phyloP scores from a whole-genome alignment of 306 rosid genomes.

The Prosopis cineraria region DNA sequence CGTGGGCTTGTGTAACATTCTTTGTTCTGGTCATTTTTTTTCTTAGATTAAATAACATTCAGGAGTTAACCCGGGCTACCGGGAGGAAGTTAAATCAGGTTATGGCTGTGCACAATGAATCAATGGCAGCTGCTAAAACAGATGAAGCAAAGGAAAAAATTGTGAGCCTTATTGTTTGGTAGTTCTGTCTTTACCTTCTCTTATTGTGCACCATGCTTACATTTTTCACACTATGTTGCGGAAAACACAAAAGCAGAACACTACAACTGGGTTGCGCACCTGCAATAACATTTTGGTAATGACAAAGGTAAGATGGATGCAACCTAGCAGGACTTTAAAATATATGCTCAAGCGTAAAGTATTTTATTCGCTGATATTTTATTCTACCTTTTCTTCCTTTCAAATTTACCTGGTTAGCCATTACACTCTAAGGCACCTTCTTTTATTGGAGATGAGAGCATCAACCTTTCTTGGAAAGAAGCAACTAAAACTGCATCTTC shows the following conservation, averaged over 20 bases:
- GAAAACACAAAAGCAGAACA: constrained; percentile 94
- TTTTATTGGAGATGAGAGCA: constrained; percentile 85
- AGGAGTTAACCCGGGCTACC: constrained; percentile 92
- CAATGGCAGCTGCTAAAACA: constrained; percentile 92
- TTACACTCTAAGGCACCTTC: constrained; percentile 71
- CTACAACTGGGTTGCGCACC: constrained; percentile 91
- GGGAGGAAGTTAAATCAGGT: constrained; percentile 96
- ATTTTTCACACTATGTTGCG: constrained; percentile 42
- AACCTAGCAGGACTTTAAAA: not conserved
- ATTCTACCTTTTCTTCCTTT: not conserved
- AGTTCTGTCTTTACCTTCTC: constrained; percentile 11
- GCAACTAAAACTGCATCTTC: constrained; percentile 58
- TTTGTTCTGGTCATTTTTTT: constrained; percentile 6
- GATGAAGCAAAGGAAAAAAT: constrained; percentile 87
- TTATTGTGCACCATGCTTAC: constrained; percentile 8
- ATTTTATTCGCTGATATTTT: constrained; percentile 1
- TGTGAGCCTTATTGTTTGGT: constrained; percentile 55
- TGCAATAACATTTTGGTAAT: constrained; percentile 91
- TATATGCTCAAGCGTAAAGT: constrained; percentile 10
- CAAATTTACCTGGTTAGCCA: constrained; percentile 42
- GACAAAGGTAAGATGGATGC: constrained; percentile 66
- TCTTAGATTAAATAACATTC: constrained; percentile 75
- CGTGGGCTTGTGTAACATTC: not conserved
- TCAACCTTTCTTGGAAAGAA: constrained; percentile 96
- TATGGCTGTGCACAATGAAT: constrained; percentile 89